A percentile compares a stretch with the other conserved stretches of the same genome.
Conservation (phyloP, 2,329 filamentous ascomycete species). For the Scopulariopsis brevicaulis region DNA sequence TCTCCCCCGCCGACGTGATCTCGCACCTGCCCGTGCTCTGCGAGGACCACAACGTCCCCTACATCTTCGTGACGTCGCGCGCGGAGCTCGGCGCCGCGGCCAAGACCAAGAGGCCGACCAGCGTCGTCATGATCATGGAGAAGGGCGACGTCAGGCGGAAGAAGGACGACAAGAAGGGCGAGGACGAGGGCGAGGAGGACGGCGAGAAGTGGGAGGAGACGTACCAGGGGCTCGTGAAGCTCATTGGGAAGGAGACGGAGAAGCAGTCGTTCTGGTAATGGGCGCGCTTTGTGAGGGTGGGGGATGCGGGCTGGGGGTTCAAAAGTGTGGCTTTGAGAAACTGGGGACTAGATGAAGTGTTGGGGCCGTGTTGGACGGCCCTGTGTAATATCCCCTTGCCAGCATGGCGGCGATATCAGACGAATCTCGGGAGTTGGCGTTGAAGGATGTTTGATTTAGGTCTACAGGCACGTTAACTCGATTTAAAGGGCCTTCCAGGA, state of each 20-base stretch:
- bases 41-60: slow-evolving; percentile 95
- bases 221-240: slow-evolving; percentile 54
- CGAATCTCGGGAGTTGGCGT: slow-evolving; percentile 1
- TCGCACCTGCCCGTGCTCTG: slow-evolving; percentile 95
- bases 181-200: slow-evolving; percentile 32
- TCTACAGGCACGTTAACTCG: neutral
- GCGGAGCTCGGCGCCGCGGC: slow-evolving; percentile 90
- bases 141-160: slow-evolving; percentile 35
- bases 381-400: slow-evolving; percentile 6
- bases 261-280: slow-evolving; percentile 39
- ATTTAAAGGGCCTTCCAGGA: slow-evolving; percentile 1
- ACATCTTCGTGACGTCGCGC: slow-evolving; percentile 86
- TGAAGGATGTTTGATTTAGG: neutral
- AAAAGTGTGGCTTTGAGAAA: neutral
- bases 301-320: neutral
- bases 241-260: slow-evolving; percentile 52
- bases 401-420: slow-evolving; percentile 3
- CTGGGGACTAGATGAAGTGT: neutral
- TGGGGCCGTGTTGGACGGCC: neutral
- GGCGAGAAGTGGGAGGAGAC: slow-evolving; percentile 51
- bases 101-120: slow-evolving; percentile 91
- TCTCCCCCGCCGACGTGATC: slow-evolving; percentile 97
- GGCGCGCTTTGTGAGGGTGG: neutral
- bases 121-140: slow-evolving; percentile 80
- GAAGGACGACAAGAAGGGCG: slow-evolving; percentile 29